These are phyloP conservation scores for Medicago ruthenica DNA, from an alignment of 306 rosid species.

Conservation along the genomic window DNA sequence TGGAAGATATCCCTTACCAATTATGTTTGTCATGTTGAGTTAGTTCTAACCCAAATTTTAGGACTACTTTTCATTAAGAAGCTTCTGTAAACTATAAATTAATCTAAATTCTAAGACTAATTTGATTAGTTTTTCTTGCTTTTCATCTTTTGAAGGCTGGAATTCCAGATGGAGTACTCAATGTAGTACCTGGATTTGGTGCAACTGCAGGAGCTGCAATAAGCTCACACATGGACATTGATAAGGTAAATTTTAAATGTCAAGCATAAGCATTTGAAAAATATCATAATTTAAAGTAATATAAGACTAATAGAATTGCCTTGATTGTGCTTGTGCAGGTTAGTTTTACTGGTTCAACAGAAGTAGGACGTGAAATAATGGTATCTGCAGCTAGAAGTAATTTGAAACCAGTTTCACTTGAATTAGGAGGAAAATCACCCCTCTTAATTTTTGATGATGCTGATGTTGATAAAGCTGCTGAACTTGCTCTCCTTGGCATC, in stretches of 20 bases:
- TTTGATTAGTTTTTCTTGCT: background rate
- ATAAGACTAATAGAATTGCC: background rate
- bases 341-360: slow-evolving; percentile 87
- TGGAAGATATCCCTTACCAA: background rate
- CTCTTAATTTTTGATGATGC: slow-evolving; percentile 80
- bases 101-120: background rate
- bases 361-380: slow-evolving; percentile 78
- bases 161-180: slow-evolving; percentile 86
- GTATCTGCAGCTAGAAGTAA: slow-evolving; percentile 84
- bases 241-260: slow-evolving; percentile 55
- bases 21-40: background rate
- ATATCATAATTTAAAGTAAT: background rate
- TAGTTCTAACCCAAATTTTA: background rate
- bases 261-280: background rate
- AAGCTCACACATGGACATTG: slow-evolving; percentile 80
- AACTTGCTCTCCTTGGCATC: slow-evolving; percentile 70
- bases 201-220: slow-evolving; percentile 84
- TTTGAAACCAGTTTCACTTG: slow-evolving; percentile 76
- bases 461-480: slow-evolving; percentile 67
- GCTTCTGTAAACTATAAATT: background rate
- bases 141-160: slow-evolving; percentile 66
- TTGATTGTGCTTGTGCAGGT: slow-evolving; percentile 47
- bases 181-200: slow-evolving; percentile 83
- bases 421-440: slow-evolving; percentile 94
- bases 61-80: background rate